These are phyloP conservation scores for Nicotiana otophora DNA, from an alignment of 257 asterid species.

Conservation along the genomic window DNA sequence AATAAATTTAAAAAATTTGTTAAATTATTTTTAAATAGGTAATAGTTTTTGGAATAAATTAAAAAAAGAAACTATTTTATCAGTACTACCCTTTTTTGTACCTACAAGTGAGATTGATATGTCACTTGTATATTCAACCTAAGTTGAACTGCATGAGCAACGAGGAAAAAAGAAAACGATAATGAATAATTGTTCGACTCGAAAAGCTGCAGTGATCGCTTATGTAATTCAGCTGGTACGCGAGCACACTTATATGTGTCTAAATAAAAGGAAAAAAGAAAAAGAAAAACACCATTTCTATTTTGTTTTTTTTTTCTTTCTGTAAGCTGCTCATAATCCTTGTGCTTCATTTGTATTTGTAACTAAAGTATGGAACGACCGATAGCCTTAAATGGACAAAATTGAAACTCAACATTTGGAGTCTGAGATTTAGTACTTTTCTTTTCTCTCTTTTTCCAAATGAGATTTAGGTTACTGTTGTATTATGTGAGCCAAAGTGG, in stretches of 20 bases:
- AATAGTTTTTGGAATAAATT: no score
- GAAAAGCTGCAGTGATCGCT: neutral
- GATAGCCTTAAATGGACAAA: no score
- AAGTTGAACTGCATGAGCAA: neutral
- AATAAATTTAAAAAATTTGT: no score
- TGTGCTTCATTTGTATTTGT: neutral
- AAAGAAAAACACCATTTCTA: neutral
- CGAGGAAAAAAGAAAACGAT: neutral
- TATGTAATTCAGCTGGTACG: neutral
- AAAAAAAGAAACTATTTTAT: no score
- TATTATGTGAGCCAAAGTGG: neutral
- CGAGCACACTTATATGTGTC: neutral
- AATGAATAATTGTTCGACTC: neutral
- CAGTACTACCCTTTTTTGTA: no score
- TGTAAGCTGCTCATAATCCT: neutral
- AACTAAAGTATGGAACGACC: no score
- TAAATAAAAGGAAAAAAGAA: neutral
- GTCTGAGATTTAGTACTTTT: neutral
- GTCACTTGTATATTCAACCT: neutral
- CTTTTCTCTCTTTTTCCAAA: neutral
- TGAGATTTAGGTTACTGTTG: neutral
- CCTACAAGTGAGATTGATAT: no score
- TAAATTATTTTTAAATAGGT: no score
- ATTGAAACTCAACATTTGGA: neutral
- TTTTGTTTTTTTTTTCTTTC: neutral